These are phyloP conservation scores for Gossypium gossypioides DNA, from an alignment of 441 rosid genomes.

Conservation along the genomic window DNA sequence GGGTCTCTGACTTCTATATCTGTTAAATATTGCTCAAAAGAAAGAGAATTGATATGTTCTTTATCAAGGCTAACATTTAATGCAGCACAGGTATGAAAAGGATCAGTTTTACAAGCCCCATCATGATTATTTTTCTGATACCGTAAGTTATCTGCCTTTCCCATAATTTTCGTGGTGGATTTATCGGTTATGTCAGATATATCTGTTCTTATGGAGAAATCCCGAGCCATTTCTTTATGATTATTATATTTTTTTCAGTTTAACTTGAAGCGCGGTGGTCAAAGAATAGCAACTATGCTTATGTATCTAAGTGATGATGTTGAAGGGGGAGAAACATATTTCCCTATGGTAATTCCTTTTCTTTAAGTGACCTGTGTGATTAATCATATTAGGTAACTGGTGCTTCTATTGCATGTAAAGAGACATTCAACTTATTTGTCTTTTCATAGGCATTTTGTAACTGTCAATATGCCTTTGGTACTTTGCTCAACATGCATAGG, in stretches of 20 bases:
- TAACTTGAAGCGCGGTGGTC: conserved; percentile 88
- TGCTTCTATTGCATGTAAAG: background rate
- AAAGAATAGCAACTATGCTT: conserved; percentile 80
- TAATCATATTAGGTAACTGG: background rate
- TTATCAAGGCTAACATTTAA: conserved; percentile 52
- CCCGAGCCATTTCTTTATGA: background rate
- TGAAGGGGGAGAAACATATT: conserved; percentile 95
- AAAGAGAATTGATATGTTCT: conserved; percentile 23
- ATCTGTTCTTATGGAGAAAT: background rate
- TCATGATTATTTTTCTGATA: conserved; percentile 81
- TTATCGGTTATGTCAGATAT: background rate
- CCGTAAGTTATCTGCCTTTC: conserved; percentile 41
- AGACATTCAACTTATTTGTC: background rate
- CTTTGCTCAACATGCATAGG: background rate
- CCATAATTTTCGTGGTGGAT: background rate
- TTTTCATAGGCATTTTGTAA: background rate
- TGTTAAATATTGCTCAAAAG: conserved; percentile 17
- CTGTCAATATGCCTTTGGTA: background rate
- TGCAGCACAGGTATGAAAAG: conserved; percentile 88
- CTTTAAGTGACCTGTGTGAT: background rate
- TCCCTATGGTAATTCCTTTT: conserved; percentile 53
- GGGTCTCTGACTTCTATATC: conserved; percentile 23
- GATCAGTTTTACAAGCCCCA: conserved; percentile 83
- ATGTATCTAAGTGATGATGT: conserved; percentile 81
- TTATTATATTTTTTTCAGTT: conserved; percentile 33